Base-by-base conservation (phyloP, 139 green algal species). In the Auxenochlorella protothecoides region DNA sequence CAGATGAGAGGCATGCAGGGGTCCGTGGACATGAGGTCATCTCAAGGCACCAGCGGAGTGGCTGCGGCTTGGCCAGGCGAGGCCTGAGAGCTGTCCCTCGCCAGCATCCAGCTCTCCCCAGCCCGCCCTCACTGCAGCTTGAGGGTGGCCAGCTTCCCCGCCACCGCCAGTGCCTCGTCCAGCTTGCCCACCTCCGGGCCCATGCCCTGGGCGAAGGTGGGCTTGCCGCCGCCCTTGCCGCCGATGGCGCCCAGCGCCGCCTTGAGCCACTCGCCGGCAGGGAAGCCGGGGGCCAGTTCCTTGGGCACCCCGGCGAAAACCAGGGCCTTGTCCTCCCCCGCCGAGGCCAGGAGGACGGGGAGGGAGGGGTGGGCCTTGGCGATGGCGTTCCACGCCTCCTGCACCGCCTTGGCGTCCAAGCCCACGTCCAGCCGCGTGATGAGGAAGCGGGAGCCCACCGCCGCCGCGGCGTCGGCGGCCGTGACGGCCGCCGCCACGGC, bases 221-320 rank as follows among this genome's bases (percentile, higher is more conserved):
- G 81, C 82, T 93, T 95, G 76, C 92, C 92, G 70, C 94, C 94
- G 57, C 94, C 94, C 83, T 98, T 98, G 70, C 94, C 94, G 5
- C 86, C 91, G 61, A 97, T 68, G 16, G 79, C 72, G 3, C 60
- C 66, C 27, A 93, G 83, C 61, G 84, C 76, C 15, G 80, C 66
- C n/a, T 78, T 78, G 62, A 80, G 69, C 78, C 78, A 83, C 11
- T 82, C 12, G 86, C 89, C 68, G 85, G 85, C 59, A 92, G 69
- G 53, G 5, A 65, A 12, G 5, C 12, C 5, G 4, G 3, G 6
- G 13, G 70, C 14, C 3, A 89, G 56, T 0, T 78, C 81, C 15
- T 91, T 71, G 6, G 93, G 88, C 63, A 97, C 93, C 16, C 80
- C 86, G 16, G 83, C 83, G 55, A 86, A 90, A 8, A 81, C 85